These are phyloP conservation scores for Kluyveromyces aestuarii DNA, from an alignment of 805 yeast genomes.

Conservation along the genomic window DNA sequence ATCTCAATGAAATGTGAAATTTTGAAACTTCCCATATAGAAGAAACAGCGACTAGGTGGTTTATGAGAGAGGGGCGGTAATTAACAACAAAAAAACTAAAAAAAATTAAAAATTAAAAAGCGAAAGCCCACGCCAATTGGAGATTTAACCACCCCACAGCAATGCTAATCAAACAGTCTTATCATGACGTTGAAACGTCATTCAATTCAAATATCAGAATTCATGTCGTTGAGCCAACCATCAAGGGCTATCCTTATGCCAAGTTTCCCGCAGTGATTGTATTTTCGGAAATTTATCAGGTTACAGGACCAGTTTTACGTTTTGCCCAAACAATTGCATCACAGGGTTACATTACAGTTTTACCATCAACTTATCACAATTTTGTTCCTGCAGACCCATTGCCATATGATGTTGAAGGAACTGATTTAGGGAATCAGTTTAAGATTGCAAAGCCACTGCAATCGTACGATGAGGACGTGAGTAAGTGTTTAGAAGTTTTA, in stretches of 20 bases:
- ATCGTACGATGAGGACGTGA: constrained; percentile 71
- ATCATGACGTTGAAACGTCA: constrained; percentile 55
- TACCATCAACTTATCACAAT: constrained; percentile 74
- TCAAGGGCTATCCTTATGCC: constrained; percentile 67
- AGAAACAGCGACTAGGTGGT: too few relatives aligned
- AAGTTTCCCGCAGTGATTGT: constrained; percentile 76
- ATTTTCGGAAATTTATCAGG: constrained; percentile 76
- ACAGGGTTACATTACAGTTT: constrained; percentile 70
- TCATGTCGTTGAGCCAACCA: constrained; percentile 55
- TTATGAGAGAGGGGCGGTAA: too few relatives aligned
- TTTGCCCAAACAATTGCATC: constrained; percentile 73
- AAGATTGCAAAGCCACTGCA: constrained; percentile 57
- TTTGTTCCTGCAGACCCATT: constrained; percentile 56
- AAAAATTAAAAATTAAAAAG: too few relatives aligned
- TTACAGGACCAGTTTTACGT: constrained; percentile 71
- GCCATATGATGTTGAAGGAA: constrained; percentile 62
- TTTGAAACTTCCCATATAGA: too few relatives aligned
- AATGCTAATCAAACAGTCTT: constrained; percentile 64
- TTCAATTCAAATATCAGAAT: constrained; percentile 60
- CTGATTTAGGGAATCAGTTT: constrained; percentile 62
- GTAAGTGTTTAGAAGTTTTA: constrained; percentile 54
- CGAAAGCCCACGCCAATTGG: too few relatives aligned
- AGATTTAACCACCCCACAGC: neutral
- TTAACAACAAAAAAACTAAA: too few relatives aligned
- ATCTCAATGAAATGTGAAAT: too few relatives aligned